Percentiles rank a stretch among this genome's conserved stretches.
Evolutionary conservation across 139 green algal genomes (phyloP).

Genomic region (Coelastrella sp.): DNA sequence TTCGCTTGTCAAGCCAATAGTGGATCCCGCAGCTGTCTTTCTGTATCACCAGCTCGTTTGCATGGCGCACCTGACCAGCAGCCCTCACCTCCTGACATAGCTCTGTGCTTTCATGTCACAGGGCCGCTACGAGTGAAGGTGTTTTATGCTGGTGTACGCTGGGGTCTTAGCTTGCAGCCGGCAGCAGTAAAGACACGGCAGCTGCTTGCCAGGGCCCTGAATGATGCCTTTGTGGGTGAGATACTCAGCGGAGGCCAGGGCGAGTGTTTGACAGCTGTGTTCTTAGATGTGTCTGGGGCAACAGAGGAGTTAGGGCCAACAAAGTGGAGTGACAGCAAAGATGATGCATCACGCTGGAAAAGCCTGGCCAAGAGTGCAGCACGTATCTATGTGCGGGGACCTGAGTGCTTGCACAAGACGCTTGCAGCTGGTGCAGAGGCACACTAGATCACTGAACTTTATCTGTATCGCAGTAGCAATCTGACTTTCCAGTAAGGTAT

Average conservation of each 20-base stretch:
- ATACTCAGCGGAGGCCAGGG: slow-evolving; percentile 64
- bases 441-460: too few species aligned
- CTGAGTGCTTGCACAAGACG: background rate
- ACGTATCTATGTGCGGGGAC: slow-evolving; percentile 58
- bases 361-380: slow-evolving; percentile 51
- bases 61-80: too few species aligned
- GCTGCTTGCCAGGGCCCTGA: slow-evolving; percentile 69
- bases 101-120: background rate
- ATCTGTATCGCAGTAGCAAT: too few species aligned
- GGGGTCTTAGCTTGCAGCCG: slow-evolving; percentile 63
- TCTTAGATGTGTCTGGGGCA: slow-evolving; percentile 61
- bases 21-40: too few species aligned
- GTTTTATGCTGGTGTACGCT: slow-evolving; percentile 77
- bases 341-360: slow-evolving; percentile 44
- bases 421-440: too few species aligned
- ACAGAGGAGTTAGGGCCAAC: slow-evolving; percentile 50
- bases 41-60: too few species aligned
- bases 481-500: too few species aligned
- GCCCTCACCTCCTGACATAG: background rate
- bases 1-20: too few species aligned
- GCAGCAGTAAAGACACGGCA: slow-evolving; percentile 55
- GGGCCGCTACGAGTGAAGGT: slow-evolving; percentile 67
- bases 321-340: slow-evolving; percentile 33
- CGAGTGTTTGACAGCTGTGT: slow-evolving; percentile 64
- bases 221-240: slow-evolving; percentile 67